A percentile compares a stretch with the other conserved stretches of the same genome.
Evolutionary conservation across 2,329 filamentous ascomycete species (phyloP).

Genomic region (Ophiostoma populinum): DNA sequence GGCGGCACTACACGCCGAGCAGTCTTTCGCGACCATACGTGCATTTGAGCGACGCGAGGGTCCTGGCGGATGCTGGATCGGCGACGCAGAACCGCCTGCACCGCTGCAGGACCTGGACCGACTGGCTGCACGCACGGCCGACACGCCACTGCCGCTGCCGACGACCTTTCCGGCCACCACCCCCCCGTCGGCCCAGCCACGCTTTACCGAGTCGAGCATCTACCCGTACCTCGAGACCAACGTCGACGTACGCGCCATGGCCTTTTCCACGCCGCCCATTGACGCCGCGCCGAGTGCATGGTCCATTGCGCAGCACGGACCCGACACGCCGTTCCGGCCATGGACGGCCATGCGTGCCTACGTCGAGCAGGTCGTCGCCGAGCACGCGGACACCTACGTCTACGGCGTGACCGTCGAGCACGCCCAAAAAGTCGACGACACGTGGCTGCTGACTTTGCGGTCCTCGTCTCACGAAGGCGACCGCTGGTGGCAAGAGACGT

Average conservation of each 20-base stretch:
- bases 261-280: slow-evolving; percentile 22
- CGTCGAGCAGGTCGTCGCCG: slow-evolving; percentile 16
- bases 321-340: slow-evolving; percentile 42
- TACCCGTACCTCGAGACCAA: slow-evolving; percentile 28
- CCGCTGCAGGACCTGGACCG: slow-evolving; percentile 17
- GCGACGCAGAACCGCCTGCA: slow-evolving; percentile 25
- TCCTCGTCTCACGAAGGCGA: slow-evolving; percentile 20
- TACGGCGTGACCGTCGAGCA: slow-evolving; percentile 46
- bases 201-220: slow-evolving; percentile 8
- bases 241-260: slow-evolving; percentile 40
- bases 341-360: slow-evolving; percentile 39
- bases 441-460: slow-evolving; percentile 37
- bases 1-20: slow-evolving; percentile 17
- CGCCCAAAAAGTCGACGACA: slow-evolving; percentile 28
- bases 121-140: slow-evolving; percentile 27
- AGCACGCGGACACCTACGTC: slow-evolving; percentile 22
- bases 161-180: slow-evolving; percentile 27
- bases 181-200: slow-evolving; percentile 16
- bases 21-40: slow-evolving; percentile 22
- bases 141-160: slow-evolving; percentile 30
- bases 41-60: slow-evolving; percentile 26
- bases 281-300: slow-evolving; percentile 10
- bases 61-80: slow-evolving; percentile 32
- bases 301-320: slow-evolving; percentile 33
- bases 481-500: slow-evolving; percentile 28